Percentiles rank a stretch among this genome's conserved stretches.
Evolutionary conservation across 495 filamentous ascomycete species (phyloP).

Genomic region (Aspergillus incahuasiensis): DNA sequence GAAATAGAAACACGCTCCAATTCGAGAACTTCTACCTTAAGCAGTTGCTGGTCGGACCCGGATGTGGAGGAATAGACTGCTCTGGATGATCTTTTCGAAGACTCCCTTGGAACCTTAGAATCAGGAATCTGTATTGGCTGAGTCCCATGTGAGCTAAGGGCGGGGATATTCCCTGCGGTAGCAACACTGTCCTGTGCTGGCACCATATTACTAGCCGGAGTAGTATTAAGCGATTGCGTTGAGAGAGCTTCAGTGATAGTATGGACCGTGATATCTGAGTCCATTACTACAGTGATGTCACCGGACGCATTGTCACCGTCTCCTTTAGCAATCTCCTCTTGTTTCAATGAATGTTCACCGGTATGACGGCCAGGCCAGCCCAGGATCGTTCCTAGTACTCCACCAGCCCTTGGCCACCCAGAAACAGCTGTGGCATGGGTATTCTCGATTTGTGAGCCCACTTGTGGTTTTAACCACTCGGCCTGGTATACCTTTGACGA

Average conservation of each 20-base stretch:
- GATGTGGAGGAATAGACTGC: not conserved
- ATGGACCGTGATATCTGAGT: not conserved
- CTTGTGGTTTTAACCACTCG: constrained; percentile 55
- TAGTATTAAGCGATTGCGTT: not conserved
- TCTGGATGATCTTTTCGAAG: not conserved
- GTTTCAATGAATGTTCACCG: not conserved
- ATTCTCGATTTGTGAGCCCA: constrained; percentile 23
- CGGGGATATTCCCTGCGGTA: not conserved
- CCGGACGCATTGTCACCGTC: not conserved
- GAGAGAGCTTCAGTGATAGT: not conserved
- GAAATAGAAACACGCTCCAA: constrained; percentile 78
- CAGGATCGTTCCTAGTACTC: constrained; percentile 41
- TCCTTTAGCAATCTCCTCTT: not conserved
- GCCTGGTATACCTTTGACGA: constrained; percentile 51
- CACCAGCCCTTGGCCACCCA: constrained; percentile 52
- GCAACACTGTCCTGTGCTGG: not conserved
- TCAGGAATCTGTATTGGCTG: not conserved
- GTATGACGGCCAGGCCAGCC: constrained; percentile 7
- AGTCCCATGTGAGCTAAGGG: not conserved
- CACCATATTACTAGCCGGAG: not conserved
- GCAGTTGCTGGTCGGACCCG: constrained; percentile 17
- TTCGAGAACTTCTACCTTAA: constrained; percentile 72
- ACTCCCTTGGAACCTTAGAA: constrained; percentile 9
- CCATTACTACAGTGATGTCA: not conserved
- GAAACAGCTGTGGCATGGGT: constrained; percentile 17